A percentile compares a stretch with the other conserved stretches of the same genome.
Conservation (phyloP, 768 basidiomycete species). For the Strobilomyces dryophilus region DNA sequence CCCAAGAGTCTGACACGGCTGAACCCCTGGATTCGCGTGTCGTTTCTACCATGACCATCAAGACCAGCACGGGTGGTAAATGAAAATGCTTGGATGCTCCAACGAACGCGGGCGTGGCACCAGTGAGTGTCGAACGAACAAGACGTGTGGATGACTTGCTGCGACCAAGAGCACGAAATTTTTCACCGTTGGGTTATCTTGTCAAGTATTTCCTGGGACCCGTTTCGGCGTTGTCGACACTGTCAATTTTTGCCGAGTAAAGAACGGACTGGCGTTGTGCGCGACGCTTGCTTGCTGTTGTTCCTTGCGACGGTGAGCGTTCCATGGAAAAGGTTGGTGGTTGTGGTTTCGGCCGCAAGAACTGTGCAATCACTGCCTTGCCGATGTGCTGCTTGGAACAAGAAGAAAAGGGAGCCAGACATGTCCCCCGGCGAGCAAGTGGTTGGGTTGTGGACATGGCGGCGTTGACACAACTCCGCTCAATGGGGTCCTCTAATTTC, state of each 20-base stretch:
- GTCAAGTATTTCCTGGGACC: conserved; percentile 12
- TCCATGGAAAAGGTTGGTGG: not conserved
- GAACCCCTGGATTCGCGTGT: not conserved
- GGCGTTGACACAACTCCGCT: conserved; percentile 17
- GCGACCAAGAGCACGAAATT: conserved; percentile 20
- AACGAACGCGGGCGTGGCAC: conserved; percentile 11
- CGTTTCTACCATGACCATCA: conserved; percentile 1
- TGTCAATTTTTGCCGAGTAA: not conserved
- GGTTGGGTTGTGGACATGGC: conserved; percentile 1
- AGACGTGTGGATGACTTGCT: conserved; percentile 19
- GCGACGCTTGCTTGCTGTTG: not conserved
- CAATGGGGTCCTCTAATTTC: not conserved
- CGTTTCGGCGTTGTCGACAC: not conserved
- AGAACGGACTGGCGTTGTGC: not conserved
- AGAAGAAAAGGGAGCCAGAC: not conserved
- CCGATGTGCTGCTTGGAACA: not conserved
- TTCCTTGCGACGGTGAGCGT: conserved; percentile 11
- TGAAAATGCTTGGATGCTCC: conserved; percentile 12
- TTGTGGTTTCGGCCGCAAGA: conserved; percentile 3
- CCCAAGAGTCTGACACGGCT: conserved; percentile 15
- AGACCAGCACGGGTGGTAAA: conserved; percentile 6
- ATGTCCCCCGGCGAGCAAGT: not conserved
- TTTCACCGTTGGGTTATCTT: conserved; percentile 23
- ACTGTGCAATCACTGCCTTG: conserved; percentile 2
- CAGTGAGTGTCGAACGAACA: conserved; percentile 17